Evolutionary conservation across 441 rosid genomes (phyloP), one percentile per base, ranked within the genome.

Genomic region (Populus hybrid): DNA sequence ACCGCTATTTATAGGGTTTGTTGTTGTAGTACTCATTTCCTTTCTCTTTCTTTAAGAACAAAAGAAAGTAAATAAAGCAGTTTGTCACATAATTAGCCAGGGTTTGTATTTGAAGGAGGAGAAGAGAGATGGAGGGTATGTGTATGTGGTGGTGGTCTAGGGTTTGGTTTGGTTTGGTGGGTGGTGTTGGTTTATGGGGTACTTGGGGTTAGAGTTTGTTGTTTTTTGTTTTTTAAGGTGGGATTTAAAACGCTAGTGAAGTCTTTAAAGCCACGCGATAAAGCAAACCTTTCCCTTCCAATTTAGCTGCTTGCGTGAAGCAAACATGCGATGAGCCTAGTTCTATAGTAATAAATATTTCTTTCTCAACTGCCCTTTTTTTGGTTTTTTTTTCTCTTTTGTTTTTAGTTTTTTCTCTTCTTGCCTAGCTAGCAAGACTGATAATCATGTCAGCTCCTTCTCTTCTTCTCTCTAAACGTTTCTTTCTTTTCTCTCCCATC

Each of bases 231-330:
- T 65, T 81, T 42, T 70, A 50, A 78, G 69, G 78, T 28, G 73
- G 50, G 81, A 81, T 77, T 85, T 79, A 84, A 84, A 87, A 89
- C 82, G 82, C 79, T 73, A 76, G 82, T 74, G 86, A 84, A 90
- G 91, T 57, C 97, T 93, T 95, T 89, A 95, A 93, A 92, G 98
- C 95, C 92, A 92, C 88, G 98, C 98, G 91, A 91, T 80, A 85
- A 87, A 90, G 89, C 91, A 87, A 88, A 83, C 75, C 72, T 24
- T 57, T 74, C 73, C 78, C 83, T 63, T 73, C 73, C 78, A 82
- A 83, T 88, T 89, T 87, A 88, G 97, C 89, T 88, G 93, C 85
- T 95, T 95, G 97, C 99, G 98, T 93, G 95, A 93, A 95, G 97
- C 94, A 95, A 95, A 89, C 97, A 93, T 86, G 92, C 87, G 90